Conservation (phyloP, 2,329 filamentous ascomycete species). For the Ceratocystis cacaofunesta region DNA sequence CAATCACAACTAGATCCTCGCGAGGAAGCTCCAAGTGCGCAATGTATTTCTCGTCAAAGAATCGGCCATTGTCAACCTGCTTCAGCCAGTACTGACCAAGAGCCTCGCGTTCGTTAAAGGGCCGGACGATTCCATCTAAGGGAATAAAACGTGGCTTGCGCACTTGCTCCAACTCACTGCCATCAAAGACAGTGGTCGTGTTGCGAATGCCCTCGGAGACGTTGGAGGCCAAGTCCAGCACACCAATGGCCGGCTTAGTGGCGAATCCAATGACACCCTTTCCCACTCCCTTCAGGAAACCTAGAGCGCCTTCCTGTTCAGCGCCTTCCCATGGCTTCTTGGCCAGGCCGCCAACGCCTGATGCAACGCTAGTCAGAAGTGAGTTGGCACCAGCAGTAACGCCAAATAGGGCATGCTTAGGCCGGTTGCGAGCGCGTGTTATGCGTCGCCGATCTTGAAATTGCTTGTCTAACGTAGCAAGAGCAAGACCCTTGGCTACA, state of each 20-base stretch:
- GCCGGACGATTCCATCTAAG: constrained; percentile 80
- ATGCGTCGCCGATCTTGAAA: constrained; percentile 95
- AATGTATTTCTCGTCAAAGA: constrained; percentile 95
- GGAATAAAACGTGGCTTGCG: constrained; percentile 88
- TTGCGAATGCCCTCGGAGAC: constrained; percentile 96
- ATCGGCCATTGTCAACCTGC: constrained; percentile 91
- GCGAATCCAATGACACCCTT: constrained; percentile 90
- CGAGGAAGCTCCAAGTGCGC: constrained; percentile 84
- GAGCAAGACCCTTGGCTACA: constrained; percentile 89
- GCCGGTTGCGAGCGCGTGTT: constrained; percentile 78
- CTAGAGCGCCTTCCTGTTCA: constrained; percentile 82
- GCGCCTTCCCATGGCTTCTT: constrained; percentile 90
- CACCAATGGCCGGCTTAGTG: constrained; percentile 91
- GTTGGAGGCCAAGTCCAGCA: constrained; percentile 92
- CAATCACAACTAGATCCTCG: constrained; percentile 78
- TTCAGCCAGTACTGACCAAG: constrained; percentile 98
- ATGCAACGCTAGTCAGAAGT: constrained; percentile 81
- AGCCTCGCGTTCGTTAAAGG: constrained; percentile 87
- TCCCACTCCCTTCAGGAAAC: constrained; percentile 94
- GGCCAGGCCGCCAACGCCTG: constrained; percentile 82
- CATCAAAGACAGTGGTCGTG: constrained; percentile 95
- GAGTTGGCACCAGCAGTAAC: constrained; percentile 92
- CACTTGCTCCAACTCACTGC: constrained; percentile 82
- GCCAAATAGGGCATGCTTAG: constrained; percentile 93
- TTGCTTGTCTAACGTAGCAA: constrained; percentile 92